Evolutionary conservation across 805 yeast species (phyloP).

Genomic region (Candida xyloterini): DNA sequence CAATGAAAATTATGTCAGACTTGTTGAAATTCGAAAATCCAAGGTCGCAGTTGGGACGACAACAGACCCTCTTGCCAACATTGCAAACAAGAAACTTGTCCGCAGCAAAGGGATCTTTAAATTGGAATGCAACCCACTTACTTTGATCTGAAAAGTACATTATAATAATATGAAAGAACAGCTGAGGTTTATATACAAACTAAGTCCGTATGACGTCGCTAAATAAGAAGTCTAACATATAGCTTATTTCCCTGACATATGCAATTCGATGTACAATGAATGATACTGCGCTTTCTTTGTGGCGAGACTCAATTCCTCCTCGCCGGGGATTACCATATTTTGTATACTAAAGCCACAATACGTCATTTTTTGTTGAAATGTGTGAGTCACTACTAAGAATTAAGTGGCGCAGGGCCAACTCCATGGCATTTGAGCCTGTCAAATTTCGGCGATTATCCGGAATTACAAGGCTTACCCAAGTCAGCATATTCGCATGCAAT

Average conservation of each 20-base stretch:
- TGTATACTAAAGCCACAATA: conserved; percentile 1
- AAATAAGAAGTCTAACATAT: not conserved
- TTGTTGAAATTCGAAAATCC: conserved; percentile 40
- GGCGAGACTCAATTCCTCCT: not conserved
- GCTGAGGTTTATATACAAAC: no score
- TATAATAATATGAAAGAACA: not conserved
- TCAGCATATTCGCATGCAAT: no score
- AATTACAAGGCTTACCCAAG: not conserved
- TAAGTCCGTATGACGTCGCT: no score
- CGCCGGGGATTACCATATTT: not conserved
- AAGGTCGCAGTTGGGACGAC: conserved; percentile 68
- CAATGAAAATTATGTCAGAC: conserved; percentile 45
- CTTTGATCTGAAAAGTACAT: conserved; percentile 42
- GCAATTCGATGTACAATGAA: not conserved
- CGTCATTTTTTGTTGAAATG: conserved; percentile 2
- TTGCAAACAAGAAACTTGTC: conserved; percentile 54
- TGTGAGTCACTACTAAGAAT: not conserved
- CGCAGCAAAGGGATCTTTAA: conserved; percentile 64
- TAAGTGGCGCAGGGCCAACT: conserved; percentile 2
- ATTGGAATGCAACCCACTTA: conserved; percentile 63
- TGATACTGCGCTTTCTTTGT: not conserved
- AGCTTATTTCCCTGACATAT: conserved; percentile 9
- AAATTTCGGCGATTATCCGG: not conserved
- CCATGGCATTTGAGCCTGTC: not conserved
- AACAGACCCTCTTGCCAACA: conserved; percentile 40